Evolutionary conservation across 176 grass and related monocot species (phyloP), one percentile per base, ranked within the genome.

Genomic region (Alopecurus myosuroides): DNA sequence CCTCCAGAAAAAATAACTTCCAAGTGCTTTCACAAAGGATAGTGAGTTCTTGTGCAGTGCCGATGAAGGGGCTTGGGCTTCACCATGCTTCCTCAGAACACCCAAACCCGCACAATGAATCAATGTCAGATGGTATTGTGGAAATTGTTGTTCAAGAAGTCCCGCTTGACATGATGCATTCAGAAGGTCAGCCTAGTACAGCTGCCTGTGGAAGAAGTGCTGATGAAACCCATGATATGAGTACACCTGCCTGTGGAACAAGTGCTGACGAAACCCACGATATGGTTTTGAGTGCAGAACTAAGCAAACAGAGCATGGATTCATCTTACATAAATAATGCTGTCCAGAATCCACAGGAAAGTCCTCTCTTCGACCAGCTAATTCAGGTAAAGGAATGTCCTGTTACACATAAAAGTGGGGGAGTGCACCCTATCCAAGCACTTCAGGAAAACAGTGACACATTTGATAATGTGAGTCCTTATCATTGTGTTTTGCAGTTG

Each of bases 281-380:
- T 74, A 78, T 46, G 22, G 26, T 88, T 58, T 55, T 34, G 0
- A 49, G 68, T 85, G 39, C 49, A 41, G 56, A 72, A 36, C 22
- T 76, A 36, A 83, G 58, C 52, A 52, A 82, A 82, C 60, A 77
- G 56, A 83, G 80, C 51, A 57, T 80, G 57, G 14, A 48, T 83
- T 83, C 48, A 14, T 37, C 39, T 48, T 36, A 12, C 6, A 56
- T 23, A 79, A 48, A 73, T 67, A 86, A 39, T 79, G 22, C 39
- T 90, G 11, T 14, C 23, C 81, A 40, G 20, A 4, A 41, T 41
- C 57, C n/a, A 87, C n/a, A 25, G 58, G 31, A 57, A 68, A 79
- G 25, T 1, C 29, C 26, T 1, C 13, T 80, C 22, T 34, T 71
- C 49, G 66, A 58, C 28, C 85, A 86, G 74, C 13, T 56, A 83